Evolutionary conservation across 2,329 filamentous ascomycete species (phyloP), one percentile per base, ranked within the genome.

Genomic region (Bipolaris bicolor): DNA sequence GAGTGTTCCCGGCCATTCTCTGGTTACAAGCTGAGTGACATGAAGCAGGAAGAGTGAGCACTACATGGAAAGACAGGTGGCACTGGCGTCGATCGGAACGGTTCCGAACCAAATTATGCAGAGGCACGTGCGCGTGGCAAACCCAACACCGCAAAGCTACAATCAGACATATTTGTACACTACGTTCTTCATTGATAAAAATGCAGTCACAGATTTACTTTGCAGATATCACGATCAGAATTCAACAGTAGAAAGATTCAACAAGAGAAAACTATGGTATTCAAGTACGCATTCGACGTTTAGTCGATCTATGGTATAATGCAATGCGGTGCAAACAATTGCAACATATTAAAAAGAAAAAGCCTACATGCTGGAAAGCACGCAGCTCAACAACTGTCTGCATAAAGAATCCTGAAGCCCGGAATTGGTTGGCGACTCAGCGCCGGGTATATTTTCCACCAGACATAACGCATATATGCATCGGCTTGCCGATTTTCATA

Each of bases 371-470:
- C 22, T 26, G 33, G 5, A n/a, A 24, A 41, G 20, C 39, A 37
- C 18, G 16, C 22, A 39, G 50, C 37, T 31, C 40, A 43, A 33
- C 33, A 44, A 52, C 45, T 22, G 46, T 40, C 44, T 53, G 37
- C 47, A 53, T 52, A 49, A 54, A 45, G 5, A 39, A 37, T n/a
- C 41, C 49, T 49, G 45, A 18, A 24, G 45, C 40, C 55, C 39
- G 52, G 46, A 49, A 49, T 46, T 15, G 29, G 40, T 56, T 62
- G 61, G 63, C 64, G 67, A 57, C 65, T 58, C 45, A 57, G 62
- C 64, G 65, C 68, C 67, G 67, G 67, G 67, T 69, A 69, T 69
- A 60, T 61, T 63, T 63, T 63, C 54, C 55, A 50, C 51, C 57
- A 56, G 51, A 53, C 53, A 46, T 51, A 46, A 45, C 29, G 49